A percentile compares a stretch with the other conserved stretches of the same genome.
These are phyloP conservation scores for Colletotrichum sublineola DNA, from an alignment of 2,329 filamentous ascomycete genomes.

Conservation along the genomic window DNA sequence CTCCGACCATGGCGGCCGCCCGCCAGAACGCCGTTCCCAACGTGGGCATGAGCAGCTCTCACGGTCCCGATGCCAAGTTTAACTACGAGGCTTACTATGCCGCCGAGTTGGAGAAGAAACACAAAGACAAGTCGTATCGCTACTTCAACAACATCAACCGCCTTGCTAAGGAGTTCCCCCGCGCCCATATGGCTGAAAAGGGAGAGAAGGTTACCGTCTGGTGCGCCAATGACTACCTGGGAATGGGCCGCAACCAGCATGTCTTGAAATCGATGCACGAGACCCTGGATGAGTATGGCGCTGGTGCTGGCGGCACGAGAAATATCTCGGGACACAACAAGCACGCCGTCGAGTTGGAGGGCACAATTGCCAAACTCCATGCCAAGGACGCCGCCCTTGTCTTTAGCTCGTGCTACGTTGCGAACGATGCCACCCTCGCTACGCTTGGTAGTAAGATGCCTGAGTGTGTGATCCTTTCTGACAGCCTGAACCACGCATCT, in stretches of 20 bases:
- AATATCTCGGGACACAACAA: slow-evolving; percentile 99
- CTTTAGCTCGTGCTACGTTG: slow-evolving; percentile 98
- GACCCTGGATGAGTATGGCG: slow-evolving; percentile 93
- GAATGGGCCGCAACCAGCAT: slow-evolving; percentile 92
- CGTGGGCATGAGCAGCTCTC: slow-evolving; percentile 41
- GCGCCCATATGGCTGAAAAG: slow-evolving; percentile 87
- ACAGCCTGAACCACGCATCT: slow-evolving; percentile 96
- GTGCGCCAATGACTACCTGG: slow-evolving; percentile 99
- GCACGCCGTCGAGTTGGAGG: slow-evolving; percentile 89
- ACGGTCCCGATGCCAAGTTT: slow-evolving; percentile 70
- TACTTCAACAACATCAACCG: slow-evolving; percentile 99
- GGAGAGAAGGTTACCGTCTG: slow-evolving; percentile 95
- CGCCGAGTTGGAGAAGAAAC: slow-evolving; percentile 94
- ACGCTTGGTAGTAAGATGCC: slow-evolving; percentile 97
- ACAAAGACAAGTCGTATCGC: slow-evolving; percentile 99
- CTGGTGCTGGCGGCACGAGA: slow-evolving; percentile 93
- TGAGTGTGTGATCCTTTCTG: slow-evolving; percentile 96
- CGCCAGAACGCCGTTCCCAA: slow-evolving; percentile 48
- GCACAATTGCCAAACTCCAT: slow-evolving; percentile 86
- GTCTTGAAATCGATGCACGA: slow-evolving; percentile 95
- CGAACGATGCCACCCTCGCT: slow-evolving; percentile 95
- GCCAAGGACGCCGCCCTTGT: slow-evolving; percentile 93
- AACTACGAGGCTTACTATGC: slow-evolving; percentile 93
- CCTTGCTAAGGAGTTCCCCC: slow-evolving; percentile 94
- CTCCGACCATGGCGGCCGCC: slow-evolving; percentile 49